Evolutionary conservation across 1,139 yeast genomes (phyloP), one percentile per base, ranked within the genome.

Genomic region (Lodderomyces jiufengensis): DNA sequence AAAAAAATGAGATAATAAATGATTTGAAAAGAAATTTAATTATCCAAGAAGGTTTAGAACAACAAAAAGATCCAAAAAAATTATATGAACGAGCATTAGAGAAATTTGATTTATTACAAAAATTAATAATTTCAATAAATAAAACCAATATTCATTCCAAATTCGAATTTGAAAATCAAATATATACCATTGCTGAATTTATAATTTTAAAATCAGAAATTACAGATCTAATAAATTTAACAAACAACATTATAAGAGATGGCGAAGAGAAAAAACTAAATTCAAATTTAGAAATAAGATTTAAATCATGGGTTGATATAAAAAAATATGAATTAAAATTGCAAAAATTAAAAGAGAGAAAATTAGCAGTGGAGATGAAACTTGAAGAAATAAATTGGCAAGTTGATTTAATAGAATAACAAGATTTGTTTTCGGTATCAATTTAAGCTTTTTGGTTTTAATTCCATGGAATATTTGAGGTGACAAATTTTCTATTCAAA

Each of bases 231-330:
- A 10, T 21, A 7, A 11, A 22, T 29, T n/a, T 11, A 10, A 4
- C 21, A 3, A 13, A 31, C 6, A 5, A 8, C 3, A 31, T 34
- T 10, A n/a, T 27, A 15, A 2, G 8, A 2, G 5, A 12, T 3
- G 29, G 37, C 11, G 11, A 31, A 27, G 37, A 27, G 9, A 8
- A 15, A 9, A 21, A 21, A 9, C 11, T 34, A 11, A n/a, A 21
- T 11, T 24, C 32, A 5, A 23, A 15, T n/a, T 16, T 21, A 5
- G 20, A 27, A 12, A 27, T 34, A 4, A n/a, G 24, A 10, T 25
- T 26, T 18, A 24, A n/a, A 9, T 30, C 33, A n/a, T 31, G 26
- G 16, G 33, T 34, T 30, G 37, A 34, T 27, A 12, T 12, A 13
- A 23, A 29, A 10, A 21, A 21, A 20, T 21, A 29, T 10, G 15